A percentile compares a stretch with the other conserved stretches of the same genome.
These are phyloP conservation scores for Paecilomyces niveus DNA, from an alignment of 2,329 filamentous ascomycete genomes.

Conservation along the genomic window DNA sequence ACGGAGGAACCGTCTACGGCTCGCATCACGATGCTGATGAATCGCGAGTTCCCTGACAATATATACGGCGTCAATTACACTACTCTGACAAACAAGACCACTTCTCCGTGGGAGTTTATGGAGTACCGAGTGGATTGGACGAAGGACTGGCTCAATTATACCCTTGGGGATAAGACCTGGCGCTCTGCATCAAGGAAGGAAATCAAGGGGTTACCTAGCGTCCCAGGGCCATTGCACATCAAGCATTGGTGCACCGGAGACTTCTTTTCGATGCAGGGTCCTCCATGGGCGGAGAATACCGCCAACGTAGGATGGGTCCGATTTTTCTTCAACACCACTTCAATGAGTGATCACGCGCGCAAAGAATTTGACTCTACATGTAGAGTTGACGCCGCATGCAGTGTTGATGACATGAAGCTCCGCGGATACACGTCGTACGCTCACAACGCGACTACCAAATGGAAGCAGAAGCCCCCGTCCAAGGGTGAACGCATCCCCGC, in stretches of 20 bases:
- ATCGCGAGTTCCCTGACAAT: conserved; percentile 30
- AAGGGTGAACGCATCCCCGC: background rate
- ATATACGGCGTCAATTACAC: conserved; percentile 37
- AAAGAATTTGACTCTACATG: conserved; percentile 22
- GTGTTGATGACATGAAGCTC: conserved; percentile 25
- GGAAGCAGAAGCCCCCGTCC: conserved; percentile 20
- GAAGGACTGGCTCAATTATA: conserved; percentile 35
- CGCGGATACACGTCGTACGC: conserved; percentile 23
- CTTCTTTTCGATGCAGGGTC: conserved; percentile 38
- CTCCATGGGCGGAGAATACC: conserved; percentile 30
- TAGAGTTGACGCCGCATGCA: conserved; percentile 23
- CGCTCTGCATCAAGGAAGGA: conserved; percentile 26
- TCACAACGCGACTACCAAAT: conserved; percentile 16
- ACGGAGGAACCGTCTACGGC: conserved; percentile 31
- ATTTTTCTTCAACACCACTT: conserved; percentile 46
- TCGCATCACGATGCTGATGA: conserved; percentile 33
- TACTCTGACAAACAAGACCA: conserved; percentile 19
- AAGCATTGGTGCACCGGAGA: conserved; percentile 46
- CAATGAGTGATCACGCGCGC: conserved; percentile 24
- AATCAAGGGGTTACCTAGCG: conserved; percentile 28
- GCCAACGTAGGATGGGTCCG: conserved; percentile 41
- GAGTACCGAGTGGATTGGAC: conserved; percentile 45
- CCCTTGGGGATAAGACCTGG: conserved; percentile 31
- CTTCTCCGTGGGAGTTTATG: conserved; percentile 37
- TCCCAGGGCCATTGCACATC: conserved; percentile 37